These are phyloP conservation scores for Wickerhamiella allomyrinae DNA, from an alignment of 805 yeast genomes.

Conservation along the genomic window DNA sequence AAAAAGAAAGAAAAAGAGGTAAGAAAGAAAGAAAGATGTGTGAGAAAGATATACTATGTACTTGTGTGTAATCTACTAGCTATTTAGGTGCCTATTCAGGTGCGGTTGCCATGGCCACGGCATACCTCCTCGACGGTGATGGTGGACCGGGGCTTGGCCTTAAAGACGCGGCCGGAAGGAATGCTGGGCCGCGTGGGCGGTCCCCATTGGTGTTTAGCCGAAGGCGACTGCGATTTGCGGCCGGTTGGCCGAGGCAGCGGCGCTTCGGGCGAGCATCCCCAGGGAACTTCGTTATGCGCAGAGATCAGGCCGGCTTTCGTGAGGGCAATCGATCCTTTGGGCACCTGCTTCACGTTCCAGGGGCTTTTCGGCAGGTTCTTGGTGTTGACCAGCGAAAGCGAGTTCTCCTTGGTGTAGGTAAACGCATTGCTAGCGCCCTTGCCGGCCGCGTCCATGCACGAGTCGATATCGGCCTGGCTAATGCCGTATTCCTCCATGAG, in stretches of 20 bases:
- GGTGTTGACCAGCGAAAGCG: no score
- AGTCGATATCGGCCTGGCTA: neutral
- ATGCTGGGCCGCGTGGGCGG: no score
- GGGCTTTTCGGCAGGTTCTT: neutral
- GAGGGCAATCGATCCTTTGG: neutral
- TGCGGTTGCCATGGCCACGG: neutral
- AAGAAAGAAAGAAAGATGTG: no score
- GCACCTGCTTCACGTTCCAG: neutral
- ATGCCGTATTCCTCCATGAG: neutral
- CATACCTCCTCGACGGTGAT: neutral
- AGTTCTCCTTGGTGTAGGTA: neutral
- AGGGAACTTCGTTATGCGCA: neutral
- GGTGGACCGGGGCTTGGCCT: no score
- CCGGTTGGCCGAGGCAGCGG: no score
- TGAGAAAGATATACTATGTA: no score
- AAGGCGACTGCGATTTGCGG: no score
- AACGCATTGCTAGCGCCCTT: neutral
- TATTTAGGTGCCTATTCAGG: neutral
- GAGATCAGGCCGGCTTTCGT: neutral
- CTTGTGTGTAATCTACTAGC: neutral
- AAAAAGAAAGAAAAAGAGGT: no score
- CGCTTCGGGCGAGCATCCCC: neutral
- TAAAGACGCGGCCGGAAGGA: no score
- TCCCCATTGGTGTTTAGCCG: no score
- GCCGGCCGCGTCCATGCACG: neutral